phyloP scores from a whole-genome alignment of 257 asterid genomes.

The Ajuga chamaepitys region DNA sequence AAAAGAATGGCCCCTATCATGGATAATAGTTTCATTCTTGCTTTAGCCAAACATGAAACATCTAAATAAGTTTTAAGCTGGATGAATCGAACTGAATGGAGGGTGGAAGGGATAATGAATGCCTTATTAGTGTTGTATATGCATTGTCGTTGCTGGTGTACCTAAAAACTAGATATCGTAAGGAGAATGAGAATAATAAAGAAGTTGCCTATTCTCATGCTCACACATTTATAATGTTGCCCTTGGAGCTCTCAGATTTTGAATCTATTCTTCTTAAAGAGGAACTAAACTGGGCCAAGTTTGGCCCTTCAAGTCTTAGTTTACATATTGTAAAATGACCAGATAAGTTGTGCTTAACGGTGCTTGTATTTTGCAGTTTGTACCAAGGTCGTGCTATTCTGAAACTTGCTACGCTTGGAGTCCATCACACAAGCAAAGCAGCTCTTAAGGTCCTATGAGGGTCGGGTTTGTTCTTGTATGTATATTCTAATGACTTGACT shows the following conservation, averaged over 20 bases:
- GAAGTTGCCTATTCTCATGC: no score
- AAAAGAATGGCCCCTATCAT: background rate
- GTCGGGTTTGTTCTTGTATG: background rate
- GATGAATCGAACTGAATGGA: background rate
- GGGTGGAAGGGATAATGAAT: background rate
- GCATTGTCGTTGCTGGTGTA: background rate
- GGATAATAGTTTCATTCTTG: background rate
- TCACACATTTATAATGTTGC: no score
- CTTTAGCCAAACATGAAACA: background rate
- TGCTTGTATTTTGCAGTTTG: constrained; percentile 45
- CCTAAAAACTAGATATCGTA: background rate
- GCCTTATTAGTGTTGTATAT: no score
- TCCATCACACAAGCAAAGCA: constrained; percentile 57
- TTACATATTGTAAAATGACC: no score
- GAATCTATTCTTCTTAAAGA: no score
- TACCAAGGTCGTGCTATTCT: constrained; percentile 65
- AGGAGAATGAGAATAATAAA: background rate
- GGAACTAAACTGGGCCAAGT: background rate
- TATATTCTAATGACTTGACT: background rate
- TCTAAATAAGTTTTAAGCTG: background rate
- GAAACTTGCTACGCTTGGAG: constrained; percentile 60
- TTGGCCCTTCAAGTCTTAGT: no score
- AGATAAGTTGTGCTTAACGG: constrained; percentile 6
- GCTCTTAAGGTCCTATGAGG: constrained; percentile 43
- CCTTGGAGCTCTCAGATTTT: background rate